phyloP scores from a whole-genome alignment of 768 basidiomycete genomes.

The Trichaptum fuscoviolaceum region DNA sequence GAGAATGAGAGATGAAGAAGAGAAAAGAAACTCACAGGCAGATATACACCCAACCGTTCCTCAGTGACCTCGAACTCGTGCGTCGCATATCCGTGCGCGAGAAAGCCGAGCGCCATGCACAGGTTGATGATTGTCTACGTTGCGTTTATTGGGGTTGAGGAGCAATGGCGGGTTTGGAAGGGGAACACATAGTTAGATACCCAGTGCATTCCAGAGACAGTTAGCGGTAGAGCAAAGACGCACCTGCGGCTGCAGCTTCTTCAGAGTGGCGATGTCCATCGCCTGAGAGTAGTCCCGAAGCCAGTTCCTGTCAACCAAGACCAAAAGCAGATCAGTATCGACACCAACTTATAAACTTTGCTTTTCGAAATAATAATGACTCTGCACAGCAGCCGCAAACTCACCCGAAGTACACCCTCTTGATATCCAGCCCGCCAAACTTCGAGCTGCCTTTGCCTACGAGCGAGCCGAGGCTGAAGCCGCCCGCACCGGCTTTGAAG shows the following conservation, averaged over 20 bases:
- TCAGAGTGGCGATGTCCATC: conserved; percentile 75
- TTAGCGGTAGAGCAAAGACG: conserved; percentile 10
- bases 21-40: conserved; percentile 49
- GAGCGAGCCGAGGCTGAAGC: conserved; percentile 53
- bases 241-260: conserved; percentile 67
- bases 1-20: neutral
- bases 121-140: conserved; percentile 79
- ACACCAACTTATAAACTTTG: neutral
- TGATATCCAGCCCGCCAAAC: conserved; percentile 76
- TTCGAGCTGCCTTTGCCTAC: conserved; percentile 54
- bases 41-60: conserved; percentile 79
- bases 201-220: neutral
- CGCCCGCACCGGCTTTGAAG: conserved; percentile 50
- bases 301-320: conserved; percentile 56
- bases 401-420: conserved; percentile 78
- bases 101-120: conserved; percentile 86
- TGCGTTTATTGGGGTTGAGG: conserved; percentile 6
- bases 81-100: conserved; percentile 80
- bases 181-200: neutral
- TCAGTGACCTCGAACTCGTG: conserved; percentile 81
- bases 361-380: neutral
- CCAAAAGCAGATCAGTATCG: conserved; percentile 4
- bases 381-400: conserved; percentile 16
- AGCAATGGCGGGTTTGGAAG: no score
- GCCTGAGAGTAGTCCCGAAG: conserved; percentile 81